These are phyloP conservation scores for Chaetomidium leptoderma DNA, from an alignment of 495 filamentous ascomycete species.

Conservation along the genomic window DNA sequence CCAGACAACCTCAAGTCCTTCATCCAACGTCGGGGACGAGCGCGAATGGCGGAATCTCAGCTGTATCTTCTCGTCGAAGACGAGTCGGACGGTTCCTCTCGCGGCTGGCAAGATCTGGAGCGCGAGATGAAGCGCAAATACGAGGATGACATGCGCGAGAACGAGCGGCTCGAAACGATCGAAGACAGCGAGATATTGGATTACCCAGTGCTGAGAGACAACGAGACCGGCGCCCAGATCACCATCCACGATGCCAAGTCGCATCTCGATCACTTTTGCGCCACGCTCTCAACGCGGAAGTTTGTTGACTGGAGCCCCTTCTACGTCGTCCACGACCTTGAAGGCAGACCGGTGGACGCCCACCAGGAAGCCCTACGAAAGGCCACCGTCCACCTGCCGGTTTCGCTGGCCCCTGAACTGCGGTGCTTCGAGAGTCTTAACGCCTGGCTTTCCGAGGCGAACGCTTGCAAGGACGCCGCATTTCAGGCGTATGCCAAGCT, in stretches of 20 bases:
- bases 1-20: slow-evolving; percentile 78
- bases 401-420: slow-evolving; percentile 60
- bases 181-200: slow-evolving; percentile 52
- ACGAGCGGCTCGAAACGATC: slow-evolving; percentile 41
- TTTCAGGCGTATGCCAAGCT: slow-evolving; percentile 76
- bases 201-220: slow-evolving; percentile 45
- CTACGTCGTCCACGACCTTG: slow-evolving; percentile 36
- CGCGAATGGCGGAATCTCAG: slow-evolving; percentile 65
- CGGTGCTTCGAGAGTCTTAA: slow-evolving; percentile 50
- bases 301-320: slow-evolving; percentile 52
- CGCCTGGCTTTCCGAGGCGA: slow-evolving; percentile 67
- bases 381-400: slow-evolving; percentile 67
- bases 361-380: slow-evolving; percentile 29
- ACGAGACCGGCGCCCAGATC: slow-evolving; percentile 62
- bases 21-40: slow-evolving; percentile 82
- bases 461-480: slow-evolving; percentile 75
- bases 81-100: slow-evolving; percentile 26
- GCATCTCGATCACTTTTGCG: slow-evolving; percentile 84
- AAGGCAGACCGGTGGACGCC: slow-evolving; percentile 17
- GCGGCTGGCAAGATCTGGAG: slow-evolving; percentile 62
- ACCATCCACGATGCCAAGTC: slow-evolving; percentile 64
- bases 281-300: slow-evolving; percentile 50
- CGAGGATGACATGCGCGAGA: slow-evolving; percentile 60
- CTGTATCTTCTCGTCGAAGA: slow-evolving; percentile 60
- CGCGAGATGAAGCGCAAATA: slow-evolving; percentile 68